Evolutionary conservation across 2,329 filamentous ascomycete genomes (phyloP).

Genomic region (Shiraia bambusicola): DNA sequence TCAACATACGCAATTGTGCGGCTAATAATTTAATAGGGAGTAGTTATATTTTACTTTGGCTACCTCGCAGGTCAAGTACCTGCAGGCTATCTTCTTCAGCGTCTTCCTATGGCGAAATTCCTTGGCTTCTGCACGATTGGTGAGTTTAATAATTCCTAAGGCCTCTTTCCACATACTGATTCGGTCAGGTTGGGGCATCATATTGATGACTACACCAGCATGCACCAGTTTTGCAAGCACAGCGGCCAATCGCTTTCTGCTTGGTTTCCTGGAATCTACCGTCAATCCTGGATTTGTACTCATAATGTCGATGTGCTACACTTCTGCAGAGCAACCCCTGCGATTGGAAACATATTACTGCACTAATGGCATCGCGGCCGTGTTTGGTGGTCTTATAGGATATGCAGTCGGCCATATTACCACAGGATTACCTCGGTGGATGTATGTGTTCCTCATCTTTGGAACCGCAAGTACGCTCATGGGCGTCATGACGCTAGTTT

Average conservation of each 20-base stretch:
- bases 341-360: slow-evolving; percentile 48
- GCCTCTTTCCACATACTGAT: too few species aligned
- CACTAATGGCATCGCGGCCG: slow-evolving; percentile 57
- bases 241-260: slow-evolving; percentile 48
- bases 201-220: slow-evolving; percentile 46
- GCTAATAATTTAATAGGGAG: slow-evolving; percentile 26
- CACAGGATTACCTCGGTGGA: slow-evolving; percentile 48
- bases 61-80: slow-evolving; percentile 52
- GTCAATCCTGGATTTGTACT: slow-evolving; percentile 60
- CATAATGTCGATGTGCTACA: slow-evolving; percentile 68
- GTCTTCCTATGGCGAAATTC: slow-evolving; percentile 51
- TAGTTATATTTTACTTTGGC: slow-evolving; percentile 56
- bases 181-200: slow-evolving; percentile 41
- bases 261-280: slow-evolving; percentile 54
- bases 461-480: slow-evolving; percentile 36
- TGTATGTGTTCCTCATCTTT: slow-evolving; percentile 59
- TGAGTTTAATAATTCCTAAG: slow-evolving; percentile 7
- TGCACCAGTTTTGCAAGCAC: slow-evolving; percentile 45
- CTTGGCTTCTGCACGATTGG: slow-evolving; percentile 45
- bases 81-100: slow-evolving; percentile 48
- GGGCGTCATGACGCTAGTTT: slow-evolving; percentile 50
- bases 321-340: slow-evolving; percentile 62
- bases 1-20: neutral
- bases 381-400: slow-evolving; percentile 58
- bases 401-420: slow-evolving; percentile 59